Evolutionary conservation across 169 alveolate species (phyloP), one percentile per base, ranked within the genome.

Genomic region (Plasmodium sp.): DNA sequence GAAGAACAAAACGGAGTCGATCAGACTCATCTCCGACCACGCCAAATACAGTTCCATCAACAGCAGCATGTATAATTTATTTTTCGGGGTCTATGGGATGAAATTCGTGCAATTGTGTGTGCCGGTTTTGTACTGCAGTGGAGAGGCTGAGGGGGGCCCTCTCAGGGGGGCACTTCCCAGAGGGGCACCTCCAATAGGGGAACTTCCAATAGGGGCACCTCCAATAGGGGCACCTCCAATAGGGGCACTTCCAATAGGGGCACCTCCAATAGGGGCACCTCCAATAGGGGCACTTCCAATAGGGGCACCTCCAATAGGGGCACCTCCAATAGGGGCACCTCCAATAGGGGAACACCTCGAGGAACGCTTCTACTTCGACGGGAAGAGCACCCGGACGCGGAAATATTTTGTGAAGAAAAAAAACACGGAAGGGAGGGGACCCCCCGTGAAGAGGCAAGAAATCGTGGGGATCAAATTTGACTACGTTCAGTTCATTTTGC

Each of bases 81-180:
- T 92, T 92, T 92, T 81, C 27, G 95, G 95, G 3, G 33, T 81
- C 10, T 92, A 92, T 82, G 95, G 95, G 12, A 54, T 81, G 81
- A 81, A 45, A 51, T 81, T 27, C 72, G 43, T 92, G 3, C 75
- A 92, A 22, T 92, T 81, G 27, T 43, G 72, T 9, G 74, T 92
- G 3, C 92, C 92, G 10, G 67, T 74, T 45, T 92, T 92, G 56
- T 92, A 92, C 51, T 92, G 95, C 18, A 5, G 36, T 2, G 82
- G 83, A 72, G 12, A 81, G 18, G 31, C 18, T 2, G 43, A 71
- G 39, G 27, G n/a, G 14, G 10, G 4, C n/a, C 22, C 41, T 2
- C 12, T 71, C 22, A 16, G 6, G 51, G 39, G n/a, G n/a, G 54
- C 33, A 16, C 36, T 22, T 2, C 34, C 6, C 33, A n/a, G 34